Base-by-base conservation (phyloP, 352 stramenopile species). In the Phytopythium aichiense region DNA sequence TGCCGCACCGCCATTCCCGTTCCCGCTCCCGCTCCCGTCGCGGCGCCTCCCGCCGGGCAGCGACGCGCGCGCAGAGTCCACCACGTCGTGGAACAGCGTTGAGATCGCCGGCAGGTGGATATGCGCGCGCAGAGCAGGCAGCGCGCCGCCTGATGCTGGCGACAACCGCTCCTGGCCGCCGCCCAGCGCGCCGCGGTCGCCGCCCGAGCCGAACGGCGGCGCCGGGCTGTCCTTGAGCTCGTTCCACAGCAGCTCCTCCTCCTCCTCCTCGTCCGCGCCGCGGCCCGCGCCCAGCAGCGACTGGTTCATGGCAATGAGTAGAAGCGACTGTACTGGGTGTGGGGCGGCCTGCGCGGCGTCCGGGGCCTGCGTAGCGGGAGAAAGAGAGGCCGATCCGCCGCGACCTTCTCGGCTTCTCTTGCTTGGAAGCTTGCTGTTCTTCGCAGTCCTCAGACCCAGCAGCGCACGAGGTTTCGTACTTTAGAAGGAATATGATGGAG, bases 241-340 rank as follows among this genome's bases (percentile, higher is more conserved):
- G 53, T 89, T 87, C 84, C 84, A 93, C 43, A 93, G 76, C 63
- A 88, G 73, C 71, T 93, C 84, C 13, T 93, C 81, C 18, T 90
- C 84, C 15, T 84, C 77, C 12, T 84, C 77, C 48, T 76, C 69
- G 7, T 62, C 67, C 48, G 16, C 28, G 66, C 69, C 56, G 57
- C 67, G 64, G 35, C 69, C 67, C 8, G 61, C 61, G 16, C 66
- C 62, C 8, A 92, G 65, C 53, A 92, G 72, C 60, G 80, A 89
- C 77, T 92, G 75, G 53, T 92, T 66, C 83, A 92, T 92, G 20
- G 53, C 5, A 49, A 60, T n/a, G 35, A 40, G 6, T 40, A 4
- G 8, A 4, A 40, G 16, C 22, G 23, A 50, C 23, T 42, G 23
- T 61, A 40, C 20, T 23, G 13, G 18, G 42, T 23, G 15, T 2